These are phyloP conservation scores for Artemisia princeps DNA, from an alignment of 140 eudicot genomes.

Conservation along the genomic window DNA sequence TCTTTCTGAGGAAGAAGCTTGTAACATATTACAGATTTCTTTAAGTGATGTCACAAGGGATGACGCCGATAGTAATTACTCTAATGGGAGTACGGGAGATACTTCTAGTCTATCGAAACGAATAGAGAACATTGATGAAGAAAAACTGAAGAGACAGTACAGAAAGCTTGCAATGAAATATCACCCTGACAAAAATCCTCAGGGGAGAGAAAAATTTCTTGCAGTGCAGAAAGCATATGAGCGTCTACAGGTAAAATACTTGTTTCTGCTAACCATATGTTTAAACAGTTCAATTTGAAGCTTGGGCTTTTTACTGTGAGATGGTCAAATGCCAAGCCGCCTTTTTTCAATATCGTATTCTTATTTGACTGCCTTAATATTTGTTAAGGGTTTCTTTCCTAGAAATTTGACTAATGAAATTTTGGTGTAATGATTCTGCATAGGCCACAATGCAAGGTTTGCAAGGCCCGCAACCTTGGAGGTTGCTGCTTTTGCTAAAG, in stretches of 20 bases:
- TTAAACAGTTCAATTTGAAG: background rate
- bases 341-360: no score
- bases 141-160: conserved; percentile 88
- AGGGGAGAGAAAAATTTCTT: conserved; percentile 94
- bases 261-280: background rate
- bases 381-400: conserved; percentile 12
- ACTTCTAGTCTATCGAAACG: conserved; percentile 55
- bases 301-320: background rate
- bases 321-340: no score
- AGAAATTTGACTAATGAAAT: conserved; percentile 7
- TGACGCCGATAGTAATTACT: conserved; percentile 37
- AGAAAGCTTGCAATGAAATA: conserved; percentile 94
- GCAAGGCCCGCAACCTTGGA: conserved; percentile 98
- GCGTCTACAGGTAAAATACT: conserved; percentile 69
- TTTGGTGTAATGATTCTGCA: conserved; percentile 18
- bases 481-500: conserved; percentile 81
- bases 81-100: conserved; percentile 44
- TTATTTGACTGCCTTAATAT: background rate
- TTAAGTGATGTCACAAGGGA: conserved; percentile 71
- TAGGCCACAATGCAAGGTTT: conserved; percentile 96
- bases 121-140: conserved; percentile 93
- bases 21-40: conserved; percentile 81
- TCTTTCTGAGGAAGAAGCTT: conserved; percentile 98
- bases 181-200: conserved; percentile 98
- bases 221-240: conserved; percentile 98